A percentile compares a stretch with the other conserved stretches of the same genome.
Evolutionary conservation across 2,329 filamentous ascomycete species (phyloP).

Genomic region (Cercospora citrullina): DNA sequence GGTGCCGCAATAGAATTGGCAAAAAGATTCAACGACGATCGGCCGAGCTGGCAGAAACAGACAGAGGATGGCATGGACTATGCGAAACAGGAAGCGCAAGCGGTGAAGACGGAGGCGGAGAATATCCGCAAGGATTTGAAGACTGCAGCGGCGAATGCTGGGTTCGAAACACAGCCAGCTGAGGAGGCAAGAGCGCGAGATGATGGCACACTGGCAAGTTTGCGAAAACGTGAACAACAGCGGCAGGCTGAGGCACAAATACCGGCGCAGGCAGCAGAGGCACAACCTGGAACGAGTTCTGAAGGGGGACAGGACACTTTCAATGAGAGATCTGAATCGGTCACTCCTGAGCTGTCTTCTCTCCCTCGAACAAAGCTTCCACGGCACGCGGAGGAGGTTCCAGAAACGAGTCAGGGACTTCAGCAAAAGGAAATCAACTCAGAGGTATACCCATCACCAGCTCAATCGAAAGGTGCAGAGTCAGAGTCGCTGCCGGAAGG

Average conservation of each 20-base stretch:
- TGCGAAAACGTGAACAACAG: constrained; percentile 43
- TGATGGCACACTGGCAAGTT: constrained; percentile 40
- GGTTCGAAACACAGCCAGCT: constrained; percentile 3
- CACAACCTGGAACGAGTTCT: constrained; percentile 36
- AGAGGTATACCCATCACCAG: constrained; percentile 51
- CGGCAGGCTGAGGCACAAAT: constrained; percentile 53
- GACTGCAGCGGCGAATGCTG: constrained; percentile 16
- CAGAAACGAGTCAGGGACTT: constrained; percentile 46
- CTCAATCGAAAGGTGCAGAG: background rate
- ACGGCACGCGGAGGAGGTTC: constrained; percentile 49
- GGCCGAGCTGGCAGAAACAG: constrained; percentile 36
- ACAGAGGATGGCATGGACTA: constrained; percentile 21
- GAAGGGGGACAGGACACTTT: constrained; percentile 56
- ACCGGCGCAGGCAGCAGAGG: constrained; percentile 52
- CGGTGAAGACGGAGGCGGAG: constrained; percentile 34
- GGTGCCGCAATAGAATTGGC: constrained; percentile 62
- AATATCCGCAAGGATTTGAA: constrained; percentile 21
- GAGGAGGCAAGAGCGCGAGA: constrained; percentile 25
- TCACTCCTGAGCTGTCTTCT: constrained; percentile 52
- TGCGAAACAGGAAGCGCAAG: constrained; percentile 19
- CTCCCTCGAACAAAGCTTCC: constrained; percentile 57
- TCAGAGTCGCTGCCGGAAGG: constrained; percentile 51
- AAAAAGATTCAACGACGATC: constrained; percentile 57
- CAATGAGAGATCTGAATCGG: constrained; percentile 52
- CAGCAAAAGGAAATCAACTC: constrained; percentile 52